phyloP scores from a whole-genome alignment of 345 rosid species.

The Turritis glabra region DNA sequence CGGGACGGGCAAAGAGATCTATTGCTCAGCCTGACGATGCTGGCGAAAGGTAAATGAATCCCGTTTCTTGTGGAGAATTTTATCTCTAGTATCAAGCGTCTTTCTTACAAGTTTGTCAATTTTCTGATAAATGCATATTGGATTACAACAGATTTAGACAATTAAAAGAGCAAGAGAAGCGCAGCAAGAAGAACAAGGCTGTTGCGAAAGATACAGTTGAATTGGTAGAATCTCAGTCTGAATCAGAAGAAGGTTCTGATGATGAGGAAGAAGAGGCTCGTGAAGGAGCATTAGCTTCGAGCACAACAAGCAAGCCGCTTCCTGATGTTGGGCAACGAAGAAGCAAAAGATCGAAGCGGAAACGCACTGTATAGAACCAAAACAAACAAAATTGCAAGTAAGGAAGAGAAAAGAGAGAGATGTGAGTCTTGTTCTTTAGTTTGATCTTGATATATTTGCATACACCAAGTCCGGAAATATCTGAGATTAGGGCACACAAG shows the following conservation, averaged over 20 bases:
- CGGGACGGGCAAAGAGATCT: conserved; percentile 91
- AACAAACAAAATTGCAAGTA: conserved; percentile 5
- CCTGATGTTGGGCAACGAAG: conserved; percentile 67
- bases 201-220: conserved; percentile 50
- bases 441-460: conserved; percentile 30
- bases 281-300: conserved; percentile 74
- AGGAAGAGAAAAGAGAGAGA: conserved; percentile 11
- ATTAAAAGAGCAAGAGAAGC: conserved; percentile 71
- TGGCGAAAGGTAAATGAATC: conserved; percentile 65
- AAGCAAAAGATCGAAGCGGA: conserved; percentile 88
- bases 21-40: conserved; percentile 63
- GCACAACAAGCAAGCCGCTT: conserved; percentile 52
- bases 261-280: conserved; percentile 65
- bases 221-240: conserved; percentile 50
- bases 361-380: conserved; percentile 65
- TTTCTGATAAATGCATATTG: not conserved
- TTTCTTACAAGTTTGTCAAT: not conserved
- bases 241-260: conserved; percentile 63
- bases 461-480: conserved; percentile 21
- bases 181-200: conserved; percentile 57
- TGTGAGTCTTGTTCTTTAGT: conserved; percentile 11
- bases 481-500: conserved; percentile 1
- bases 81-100: not conserved
- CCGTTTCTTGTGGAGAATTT: not conserved
- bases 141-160: conserved; percentile 66